Evolutionary conservation across 352 stramenopile species (phyloP).

Genomic region (Globisporangium okanoganense): DNA sequence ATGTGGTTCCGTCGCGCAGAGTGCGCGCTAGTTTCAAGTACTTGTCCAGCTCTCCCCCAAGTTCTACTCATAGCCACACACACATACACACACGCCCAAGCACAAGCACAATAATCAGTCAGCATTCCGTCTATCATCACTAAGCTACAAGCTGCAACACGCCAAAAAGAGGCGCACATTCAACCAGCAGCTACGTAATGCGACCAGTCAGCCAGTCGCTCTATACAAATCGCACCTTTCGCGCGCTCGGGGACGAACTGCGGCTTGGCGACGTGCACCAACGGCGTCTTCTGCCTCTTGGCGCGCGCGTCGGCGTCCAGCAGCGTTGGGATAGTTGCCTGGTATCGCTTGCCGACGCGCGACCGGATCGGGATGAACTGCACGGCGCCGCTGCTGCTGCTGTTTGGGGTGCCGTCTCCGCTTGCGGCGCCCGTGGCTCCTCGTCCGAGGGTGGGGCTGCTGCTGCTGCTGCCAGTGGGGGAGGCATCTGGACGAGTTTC

Average conservation of each 20-base stretch:
- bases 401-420: constrained; percentile 4
- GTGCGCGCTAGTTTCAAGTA: constrained; percentile 76
- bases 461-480: constrained; percentile 12
- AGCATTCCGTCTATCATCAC: neutral
- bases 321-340: constrained; percentile 66
- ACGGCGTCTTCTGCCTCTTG: constrained; percentile 23
- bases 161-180: neutral
- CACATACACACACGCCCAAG: neutral
- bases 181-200: neutral
- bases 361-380: constrained; percentile 76
- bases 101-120: neutral
- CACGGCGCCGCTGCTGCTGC: constrained; percentile 3
- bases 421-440: neutral
- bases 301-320: constrained; percentile 19
- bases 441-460: constrained; percentile 2
- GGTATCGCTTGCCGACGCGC: constrained; percentile 76
- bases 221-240: constrained; percentile 29
- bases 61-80: constrained; percentile 19
- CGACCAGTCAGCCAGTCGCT: neutral
- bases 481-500: neutral
- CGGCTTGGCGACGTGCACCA: constrained; percentile 28
- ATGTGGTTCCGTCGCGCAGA: constrained; percentile 71
- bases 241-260: constrained; percentile 50
- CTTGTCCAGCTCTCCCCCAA: constrained; percentile 66
- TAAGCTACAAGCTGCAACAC: neutral